Base-by-base conservation (phyloP, 305 asterid genomes). In the Solanum hybrid region DNA sequence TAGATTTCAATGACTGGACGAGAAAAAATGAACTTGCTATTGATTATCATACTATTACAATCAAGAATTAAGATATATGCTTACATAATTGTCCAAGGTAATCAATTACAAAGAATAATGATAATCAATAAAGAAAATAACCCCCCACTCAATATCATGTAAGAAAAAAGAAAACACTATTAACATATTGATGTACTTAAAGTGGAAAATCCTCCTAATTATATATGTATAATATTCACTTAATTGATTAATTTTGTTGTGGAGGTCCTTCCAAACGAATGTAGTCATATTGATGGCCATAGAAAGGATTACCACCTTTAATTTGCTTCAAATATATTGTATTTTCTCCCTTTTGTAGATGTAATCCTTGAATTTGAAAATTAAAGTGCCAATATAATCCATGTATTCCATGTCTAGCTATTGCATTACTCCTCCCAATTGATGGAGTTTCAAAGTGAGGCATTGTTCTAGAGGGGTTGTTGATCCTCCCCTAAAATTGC, bases 341-440 rank as follows among this genome's bases (percentile, higher is more conserved):
- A 77, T 95, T 95, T 71, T 34, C 92, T 71, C 98, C 98, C 2
- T 84, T 29, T 1, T 82, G 64, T 7, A 96, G 92, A 17, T 80
- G 71, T 45, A 1, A 42, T 19, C 96, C 96, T 4, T 89, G 10
- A 36, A 94, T 64, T 7, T 87, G 79, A 5, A 96, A 92, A 32
- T 75, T 92, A 35, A 91, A 93, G 7, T 92, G 75, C 91, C 92
- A 91, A 69, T 96, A 96, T 22, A 88, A 64, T n/a, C 98, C 98
- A 88, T 95, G 98, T 88, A 92, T 94, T 4, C 98, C 98, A 89
- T 96, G 98, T 76, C 98, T 91, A 10, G 98, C 98, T 7, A 96
- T 93, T 3, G 93, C 93, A 38, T 96, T 96, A 90, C 95, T 96
- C 69, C 88, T 92, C 2, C 98, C 98, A 26, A 94, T 93, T 42